A percentile compares a stretch with the other conserved stretches of the same genome.
Evolutionary conservation across 129 eudicot species (phyloP).

Genomic region (Tanacetum coccineum): DNA sequence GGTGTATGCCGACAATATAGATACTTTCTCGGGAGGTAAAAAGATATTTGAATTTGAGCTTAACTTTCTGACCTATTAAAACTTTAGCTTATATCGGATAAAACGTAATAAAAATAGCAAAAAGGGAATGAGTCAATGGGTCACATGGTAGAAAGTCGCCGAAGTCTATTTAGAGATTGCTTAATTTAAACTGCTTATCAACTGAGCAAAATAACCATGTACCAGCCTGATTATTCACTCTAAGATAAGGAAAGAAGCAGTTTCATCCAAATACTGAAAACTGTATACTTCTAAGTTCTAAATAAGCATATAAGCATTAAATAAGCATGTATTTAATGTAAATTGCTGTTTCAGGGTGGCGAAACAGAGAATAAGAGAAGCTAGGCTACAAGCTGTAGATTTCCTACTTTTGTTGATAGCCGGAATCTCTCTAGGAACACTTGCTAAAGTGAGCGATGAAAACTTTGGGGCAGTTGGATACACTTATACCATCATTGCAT

Average conservation of each 20-base stretch:
- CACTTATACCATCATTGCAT: constrained; percentile 85
- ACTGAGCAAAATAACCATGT: too few species aligned
- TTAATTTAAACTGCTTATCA: too few species aligned
- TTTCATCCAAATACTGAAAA: too few species aligned
- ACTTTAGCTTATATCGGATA: neutral
- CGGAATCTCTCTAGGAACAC: constrained; percentile 89
- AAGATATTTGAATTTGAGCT: neutral
- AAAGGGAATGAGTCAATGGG: too few species aligned
- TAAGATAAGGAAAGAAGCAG: too few species aligned
- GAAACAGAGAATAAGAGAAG: constrained; percentile 84
- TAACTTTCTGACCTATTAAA: neutral
- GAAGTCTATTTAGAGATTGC: too few species aligned
- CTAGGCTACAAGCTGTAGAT: constrained; percentile 85
- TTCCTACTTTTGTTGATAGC: constrained; percentile 79
- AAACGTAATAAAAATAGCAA: too few species aligned
- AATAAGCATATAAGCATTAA: neutral
- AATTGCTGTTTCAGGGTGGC: constrained; percentile 50
- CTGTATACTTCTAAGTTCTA: neutral
- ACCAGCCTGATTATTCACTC: too few species aligned
- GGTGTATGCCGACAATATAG: constrained; percentile 48
- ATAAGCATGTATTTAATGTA: constrained; percentile 3
- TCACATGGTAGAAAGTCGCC: too few species aligned
- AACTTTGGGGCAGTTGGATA: constrained; percentile 82
- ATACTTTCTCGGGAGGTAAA: constrained; percentile 86
- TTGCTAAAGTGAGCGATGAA: constrained; percentile 89